Conservation (phyloP, 2,329 filamentous ascomycete genomes). For the Capronia epimyces region DNA sequence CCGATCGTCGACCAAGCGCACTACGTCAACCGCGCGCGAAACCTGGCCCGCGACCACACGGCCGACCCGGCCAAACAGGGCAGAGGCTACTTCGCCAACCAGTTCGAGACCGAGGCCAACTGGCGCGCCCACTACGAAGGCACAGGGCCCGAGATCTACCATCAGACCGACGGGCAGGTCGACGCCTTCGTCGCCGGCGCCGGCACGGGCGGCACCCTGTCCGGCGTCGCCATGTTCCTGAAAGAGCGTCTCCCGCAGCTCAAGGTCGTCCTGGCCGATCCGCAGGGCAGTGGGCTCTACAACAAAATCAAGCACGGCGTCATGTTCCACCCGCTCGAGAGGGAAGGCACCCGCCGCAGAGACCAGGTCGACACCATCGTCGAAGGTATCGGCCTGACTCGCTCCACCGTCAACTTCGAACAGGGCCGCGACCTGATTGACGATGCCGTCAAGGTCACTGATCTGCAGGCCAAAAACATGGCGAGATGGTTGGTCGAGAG, state of each 20-base stretch:
- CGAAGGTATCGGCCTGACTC: conserved; percentile 92
- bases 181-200: conserved; percentile 91
- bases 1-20: conserved; percentile 91
- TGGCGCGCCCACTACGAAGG: conserved; percentile 74
- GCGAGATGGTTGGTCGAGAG: conserved; percentile 94
- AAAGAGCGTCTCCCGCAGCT: conserved; percentile 65
- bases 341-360: conserved; percentile 80
- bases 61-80: conserved; percentile 54
- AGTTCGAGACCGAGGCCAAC: conserved; percentile 90
- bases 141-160: conserved; percentile 85
- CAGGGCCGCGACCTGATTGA: conserved; percentile 79
- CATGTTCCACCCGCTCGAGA: conserved; percentile 87
- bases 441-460: conserved; percentile 81
- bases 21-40: conserved; percentile 86
- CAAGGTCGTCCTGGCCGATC: conserved; percentile 79
- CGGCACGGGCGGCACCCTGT: conserved; percentile 79
- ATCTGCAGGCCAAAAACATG: conserved; percentile 86
- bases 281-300: conserved; percentile 86
- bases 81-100: conserved; percentile 86
- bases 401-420: conserved; percentile 90
- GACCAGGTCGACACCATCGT: conserved; percentile 94
- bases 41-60: conserved; percentile 70
- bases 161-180: conserved; percentile 66
- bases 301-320: conserved; percentile 90
- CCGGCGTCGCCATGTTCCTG: conserved; percentile 75